phyloP scores from a whole-genome alignment of 768 basidiomycete species.

The Tricholoma saponaceum region DNA sequence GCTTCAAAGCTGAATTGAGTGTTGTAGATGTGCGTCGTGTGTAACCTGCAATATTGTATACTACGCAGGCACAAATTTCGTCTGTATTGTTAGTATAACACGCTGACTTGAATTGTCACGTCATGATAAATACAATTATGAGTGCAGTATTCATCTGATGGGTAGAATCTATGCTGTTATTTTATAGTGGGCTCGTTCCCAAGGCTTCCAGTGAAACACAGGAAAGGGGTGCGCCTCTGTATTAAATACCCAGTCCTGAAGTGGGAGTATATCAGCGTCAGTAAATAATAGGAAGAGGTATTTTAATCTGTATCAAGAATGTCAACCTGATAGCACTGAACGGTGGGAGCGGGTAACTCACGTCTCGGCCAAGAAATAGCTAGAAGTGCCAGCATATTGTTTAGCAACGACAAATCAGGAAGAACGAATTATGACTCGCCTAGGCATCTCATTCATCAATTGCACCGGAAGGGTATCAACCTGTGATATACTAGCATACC shows the following conservation, averaged over 20 bases:
- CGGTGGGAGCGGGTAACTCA: slow-evolving; percentile 13
- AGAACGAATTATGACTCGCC: slow-evolving; percentile 27
- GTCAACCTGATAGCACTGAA: not conserved
- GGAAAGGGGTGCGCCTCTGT: slow-evolving; percentile 80
- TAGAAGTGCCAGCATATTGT: slow-evolving; percentile 9
- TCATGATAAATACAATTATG: too few relatives aligned
- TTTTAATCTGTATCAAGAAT: slow-evolving; percentile 42
- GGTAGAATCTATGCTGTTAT: slow-evolving; percentile 20
- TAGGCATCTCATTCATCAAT: slow-evolving; percentile 48
- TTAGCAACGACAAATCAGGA: not conserved
- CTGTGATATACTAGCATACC: slow-evolving; percentile 39
- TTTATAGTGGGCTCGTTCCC: slow-evolving; percentile 46
- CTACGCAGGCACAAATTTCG: too few relatives aligned
- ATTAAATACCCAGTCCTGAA: slow-evolving; percentile 57
- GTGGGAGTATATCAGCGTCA: slow-evolving; percentile 53
- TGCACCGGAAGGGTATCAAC: slow-evolving; percentile 29
- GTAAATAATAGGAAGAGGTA: slow-evolving; percentile 68
- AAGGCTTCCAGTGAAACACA: slow-evolving; percentile 56
- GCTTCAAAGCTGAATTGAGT: not conserved
- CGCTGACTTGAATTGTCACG: too few relatives aligned
- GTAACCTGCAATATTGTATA: too few relatives aligned
- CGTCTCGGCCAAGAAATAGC: slow-evolving; percentile 46
- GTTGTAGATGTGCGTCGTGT: not conserved
- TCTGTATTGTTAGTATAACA: too few relatives aligned
- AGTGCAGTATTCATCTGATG: not conserved